Evolutionary conservation across 495 filamentous ascomycete genomes (phyloP).

Genomic region (Penicillium psychrofluorescens): DNA sequence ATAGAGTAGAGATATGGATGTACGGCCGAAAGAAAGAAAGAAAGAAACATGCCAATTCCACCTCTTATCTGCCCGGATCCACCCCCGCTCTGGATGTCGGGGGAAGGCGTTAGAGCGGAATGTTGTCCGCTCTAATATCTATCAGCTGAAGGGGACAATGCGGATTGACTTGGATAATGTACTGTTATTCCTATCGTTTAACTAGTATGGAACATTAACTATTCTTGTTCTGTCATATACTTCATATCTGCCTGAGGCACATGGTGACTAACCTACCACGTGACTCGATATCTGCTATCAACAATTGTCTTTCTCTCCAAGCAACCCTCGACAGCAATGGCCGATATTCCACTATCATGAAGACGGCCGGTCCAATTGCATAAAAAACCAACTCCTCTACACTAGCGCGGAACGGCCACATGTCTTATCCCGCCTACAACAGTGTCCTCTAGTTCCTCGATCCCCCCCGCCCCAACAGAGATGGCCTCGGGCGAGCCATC

Average conservation of each 20-base stretch:
- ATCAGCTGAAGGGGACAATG: no score
- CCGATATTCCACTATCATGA: slow-evolving; percentile 1
- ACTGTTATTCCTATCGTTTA: no score
- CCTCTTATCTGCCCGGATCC: slow-evolving; percentile 9
- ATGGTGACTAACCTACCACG: slow-evolving; percentile 2
- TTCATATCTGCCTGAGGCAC: not conserved
- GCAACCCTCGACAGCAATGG: not conserved
- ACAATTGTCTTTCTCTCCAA: slow-evolving; percentile 11
- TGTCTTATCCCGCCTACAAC: slow-evolving; percentile 1
- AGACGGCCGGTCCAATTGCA: not conserved
- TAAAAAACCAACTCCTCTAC: not conserved
- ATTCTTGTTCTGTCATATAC: not conserved
- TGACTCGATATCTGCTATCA: slow-evolving; percentile 6
- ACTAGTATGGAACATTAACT: not conserved
- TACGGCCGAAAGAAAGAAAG: not conserved
- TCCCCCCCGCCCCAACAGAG: not conserved
- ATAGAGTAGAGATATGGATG: not conserved
- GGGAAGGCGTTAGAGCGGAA: slow-evolving; percentile 5
- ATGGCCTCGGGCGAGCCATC: slow-evolving; percentile 52
- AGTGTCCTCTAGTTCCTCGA: not conserved
- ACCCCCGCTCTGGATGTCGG: slow-evolving; percentile 7
- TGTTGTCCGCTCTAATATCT: no score
- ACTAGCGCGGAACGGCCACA: not conserved
- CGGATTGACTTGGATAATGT: not conserved
- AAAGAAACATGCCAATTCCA: not conserved